Evolutionary conservation across 2,329 filamentous ascomycete genomes (phyloP).

Genomic region (Karstenula rhodostoma): DNA sequence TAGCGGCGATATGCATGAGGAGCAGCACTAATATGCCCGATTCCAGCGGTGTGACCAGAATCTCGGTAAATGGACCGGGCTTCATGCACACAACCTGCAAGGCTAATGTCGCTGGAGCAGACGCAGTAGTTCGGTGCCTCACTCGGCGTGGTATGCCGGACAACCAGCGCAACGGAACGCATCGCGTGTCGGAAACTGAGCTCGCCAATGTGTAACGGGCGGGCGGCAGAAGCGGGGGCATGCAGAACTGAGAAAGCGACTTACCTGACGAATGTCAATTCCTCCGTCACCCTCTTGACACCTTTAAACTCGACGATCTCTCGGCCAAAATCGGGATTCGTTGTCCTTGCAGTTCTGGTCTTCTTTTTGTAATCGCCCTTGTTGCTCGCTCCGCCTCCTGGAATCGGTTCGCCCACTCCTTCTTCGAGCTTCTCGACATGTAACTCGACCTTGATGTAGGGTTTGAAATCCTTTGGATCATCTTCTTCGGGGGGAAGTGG

Average conservation of each 20-base stretch:
- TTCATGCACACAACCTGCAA: background rate
- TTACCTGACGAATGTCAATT: conserved; percentile 59
- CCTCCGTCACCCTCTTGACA: conserved; percentile 54
- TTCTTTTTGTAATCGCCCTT: conserved; percentile 60
- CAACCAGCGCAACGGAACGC: conserved; percentile 10
- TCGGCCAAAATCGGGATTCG: conserved; percentile 55
- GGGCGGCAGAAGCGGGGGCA: background rate
- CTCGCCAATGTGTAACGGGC: background rate
- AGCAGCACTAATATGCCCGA: conserved; percentile 17
- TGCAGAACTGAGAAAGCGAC: conserved; percentile 28
- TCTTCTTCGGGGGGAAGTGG: conserved; percentile 68
- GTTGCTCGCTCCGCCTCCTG: conserved; percentile 61
- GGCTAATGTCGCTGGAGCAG: background rate
- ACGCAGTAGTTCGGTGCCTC: conserved; percentile 10
- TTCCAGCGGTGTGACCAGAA: conserved; percentile 18
- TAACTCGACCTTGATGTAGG: conserved; percentile 80
- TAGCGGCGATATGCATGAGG: conserved; percentile 26
- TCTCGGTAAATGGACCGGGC: conserved; percentile 10
- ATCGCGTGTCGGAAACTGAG: background rate
- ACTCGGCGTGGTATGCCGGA: conserved; percentile 6
- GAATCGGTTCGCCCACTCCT: conserved; percentile 51
- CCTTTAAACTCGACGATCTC: conserved; percentile 56
- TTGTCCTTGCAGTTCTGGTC: conserved; percentile 54
- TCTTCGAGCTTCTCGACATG: conserved; percentile 76
- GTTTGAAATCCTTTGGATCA: conserved; percentile 69